Evolutionary conservation across 257 asterid species (phyloP).

Genomic region (Phtheirospermum japonicum): DNA sequence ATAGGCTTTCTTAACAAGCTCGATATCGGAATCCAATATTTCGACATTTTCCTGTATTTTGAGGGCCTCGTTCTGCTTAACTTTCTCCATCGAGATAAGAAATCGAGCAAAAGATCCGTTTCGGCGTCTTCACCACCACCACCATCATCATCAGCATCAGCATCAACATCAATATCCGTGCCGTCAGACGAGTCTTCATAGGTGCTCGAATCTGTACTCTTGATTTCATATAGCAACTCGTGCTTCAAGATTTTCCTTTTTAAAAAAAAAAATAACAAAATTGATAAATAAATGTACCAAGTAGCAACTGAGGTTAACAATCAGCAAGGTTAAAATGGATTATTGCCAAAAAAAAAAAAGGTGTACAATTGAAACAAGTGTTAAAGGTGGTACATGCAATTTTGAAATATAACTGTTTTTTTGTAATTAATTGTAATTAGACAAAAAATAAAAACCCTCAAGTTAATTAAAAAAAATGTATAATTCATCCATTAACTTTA

Average conservation of each 20-base stretch:
- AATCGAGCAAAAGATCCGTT: constrained; percentile 41
- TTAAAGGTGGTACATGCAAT: too few species aligned
- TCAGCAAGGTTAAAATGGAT: too few species aligned
- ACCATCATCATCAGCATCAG: too few species aligned
- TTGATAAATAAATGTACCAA: neutral
- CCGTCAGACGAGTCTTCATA: constrained; percentile 27
- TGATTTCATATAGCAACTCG: constrained; percentile 32
- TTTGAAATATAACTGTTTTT: too few species aligned
- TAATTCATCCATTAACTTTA: too few species aligned
- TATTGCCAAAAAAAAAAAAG: too few species aligned
- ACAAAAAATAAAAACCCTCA: too few species aligned
- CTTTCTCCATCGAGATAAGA: constrained; percentile 35
- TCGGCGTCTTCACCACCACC: constrained; percentile 25
- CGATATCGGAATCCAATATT: constrained; percentile 42
- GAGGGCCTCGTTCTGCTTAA: constrained; percentile 29
- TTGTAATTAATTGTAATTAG: too few species aligned
- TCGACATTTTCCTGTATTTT: constrained; percentile 31
- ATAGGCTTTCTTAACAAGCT: neutral
- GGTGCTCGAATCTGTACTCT: neutral
- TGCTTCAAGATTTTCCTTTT: constrained; percentile 48
- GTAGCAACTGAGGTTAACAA: neutral
- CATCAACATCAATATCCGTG: too few species aligned
- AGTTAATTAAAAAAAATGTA: too few species aligned
- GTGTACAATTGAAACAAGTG: too few species aligned
- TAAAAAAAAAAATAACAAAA: too few species aligned